phyloP scores from a whole-genome alignment of 352 stramenopile genomes.

The Pythium rhizo-oryzae region DNA sequence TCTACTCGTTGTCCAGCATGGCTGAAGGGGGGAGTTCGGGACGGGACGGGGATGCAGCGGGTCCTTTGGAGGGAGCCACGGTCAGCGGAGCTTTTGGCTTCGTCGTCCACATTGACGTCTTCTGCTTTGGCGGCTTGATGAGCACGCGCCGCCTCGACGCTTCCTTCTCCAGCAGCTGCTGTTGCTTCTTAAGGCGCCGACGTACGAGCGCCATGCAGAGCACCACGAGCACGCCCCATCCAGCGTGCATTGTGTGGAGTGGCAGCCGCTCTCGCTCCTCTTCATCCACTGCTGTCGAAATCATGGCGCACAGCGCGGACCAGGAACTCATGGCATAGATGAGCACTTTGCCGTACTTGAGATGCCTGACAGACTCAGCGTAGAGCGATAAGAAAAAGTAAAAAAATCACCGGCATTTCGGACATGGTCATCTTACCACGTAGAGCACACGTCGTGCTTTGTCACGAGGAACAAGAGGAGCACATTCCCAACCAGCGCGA shows the following conservation, averaged over 20 bases:
- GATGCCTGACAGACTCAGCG: conserved; percentile 27
- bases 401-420: too few species aligned
- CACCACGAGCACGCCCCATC: conserved; percentile 15
- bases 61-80: not conserved
- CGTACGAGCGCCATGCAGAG: not conserved
- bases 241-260: conserved; percentile 31
- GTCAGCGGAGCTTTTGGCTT: not conserved
- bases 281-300: conserved; percentile 31
- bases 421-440: conserved; percentile 35
- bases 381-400: too few species aligned
- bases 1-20: too few species aligned
- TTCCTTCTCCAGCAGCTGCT: not conserved
- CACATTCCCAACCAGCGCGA: conserved; percentile 37
- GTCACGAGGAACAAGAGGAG: conserved; percentile 35
- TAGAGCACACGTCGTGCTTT: conserved; percentile 36
- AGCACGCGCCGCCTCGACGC: not conserved
- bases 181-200: conserved; percentile 6
- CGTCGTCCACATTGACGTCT: not conserved
- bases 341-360: conserved; percentile 42
- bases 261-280: conserved; percentile 25
- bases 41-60: not conserved
- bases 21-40: too few species aligned
- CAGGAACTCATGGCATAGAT: conserved; percentile 44
- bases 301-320: conserved; percentile 35
- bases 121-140: conserved; percentile 6